These are phyloP conservation scores for Helotiales sp. DNA, from an alignment of 2,329 filamentous ascomycete genomes.

Conservation along the genomic window DNA sequence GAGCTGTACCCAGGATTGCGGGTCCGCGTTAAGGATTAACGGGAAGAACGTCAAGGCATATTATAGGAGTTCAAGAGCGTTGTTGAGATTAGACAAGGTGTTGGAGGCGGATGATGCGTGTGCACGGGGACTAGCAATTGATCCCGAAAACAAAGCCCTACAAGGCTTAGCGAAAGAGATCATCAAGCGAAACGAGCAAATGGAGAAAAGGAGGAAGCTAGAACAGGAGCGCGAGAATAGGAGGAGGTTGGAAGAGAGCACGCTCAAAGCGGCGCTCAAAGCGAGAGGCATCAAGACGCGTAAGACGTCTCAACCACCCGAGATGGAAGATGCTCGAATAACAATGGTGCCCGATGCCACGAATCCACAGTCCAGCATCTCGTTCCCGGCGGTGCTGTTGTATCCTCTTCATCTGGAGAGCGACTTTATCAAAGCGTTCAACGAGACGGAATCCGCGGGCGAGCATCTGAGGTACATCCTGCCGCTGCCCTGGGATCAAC, in stretches of 20 bases:
- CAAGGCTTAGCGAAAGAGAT: conserved; percentile 63
- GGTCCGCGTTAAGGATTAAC: conserved; percentile 75
- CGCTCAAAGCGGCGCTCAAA: conserved; percentile 65
- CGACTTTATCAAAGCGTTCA: conserved; percentile 88
- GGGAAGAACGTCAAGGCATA: conserved; percentile 82
- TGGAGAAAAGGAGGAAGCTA: conserved; percentile 55
- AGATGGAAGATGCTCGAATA: conserved; percentile 82
- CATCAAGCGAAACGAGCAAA: conserved; percentile 52
- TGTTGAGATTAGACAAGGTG: conserved; percentile 76
- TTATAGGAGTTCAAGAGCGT: conserved; percentile 79
- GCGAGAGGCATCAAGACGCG: conserved; percentile 71
- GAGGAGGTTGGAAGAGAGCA: conserved; percentile 54
- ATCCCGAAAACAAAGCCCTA: conserved; percentile 68
- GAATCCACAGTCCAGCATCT: conserved; percentile 69
- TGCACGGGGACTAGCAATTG: conserved; percentile 70
- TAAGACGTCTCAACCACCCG: conserved; percentile 69
- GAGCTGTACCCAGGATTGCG: conserved; percentile 82
- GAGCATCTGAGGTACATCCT: conserved; percentile 86
- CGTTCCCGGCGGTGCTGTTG: conserved; percentile 78
- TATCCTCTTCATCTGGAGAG: conserved; percentile 82
- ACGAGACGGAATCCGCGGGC: conserved; percentile 71
- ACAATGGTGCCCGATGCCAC: conserved; percentile 69
- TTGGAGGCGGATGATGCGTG: conserved; percentile 80
- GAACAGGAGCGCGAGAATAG: conserved; percentile 57
- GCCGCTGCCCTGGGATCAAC: conserved; percentile 81